Conservation (phyloP, 176 grass and related monocot species). For the Triticum monococcum region DNA sequence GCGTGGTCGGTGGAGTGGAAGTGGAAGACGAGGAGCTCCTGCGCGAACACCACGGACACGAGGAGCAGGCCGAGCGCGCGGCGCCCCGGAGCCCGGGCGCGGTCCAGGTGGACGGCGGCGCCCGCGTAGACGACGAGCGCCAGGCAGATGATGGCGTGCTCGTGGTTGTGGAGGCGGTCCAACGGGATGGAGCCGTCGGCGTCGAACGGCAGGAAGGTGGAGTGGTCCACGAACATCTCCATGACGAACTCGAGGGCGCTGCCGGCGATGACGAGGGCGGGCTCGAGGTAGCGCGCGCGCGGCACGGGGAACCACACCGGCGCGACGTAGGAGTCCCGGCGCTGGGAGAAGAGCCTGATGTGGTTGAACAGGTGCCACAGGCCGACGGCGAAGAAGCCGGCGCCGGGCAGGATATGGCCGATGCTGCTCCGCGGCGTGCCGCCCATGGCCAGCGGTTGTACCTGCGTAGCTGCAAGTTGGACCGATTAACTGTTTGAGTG, state of each 20-base stretch:
- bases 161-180: constrained; percentile 67
- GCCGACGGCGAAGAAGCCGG: constrained; percentile 54
- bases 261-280: constrained; percentile 43
- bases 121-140: constrained; percentile 47
- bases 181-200: constrained; percentile 62
- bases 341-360: constrained; percentile 46
- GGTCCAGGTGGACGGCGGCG: constrained; percentile 60
- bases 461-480: too few species aligned
- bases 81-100: constrained; percentile 1
- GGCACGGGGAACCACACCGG: constrained; percentile 57
- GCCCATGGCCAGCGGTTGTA: not conserved
- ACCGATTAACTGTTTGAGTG: not conserved
- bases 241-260: constrained; percentile 48
- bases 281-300: constrained; percentile 55
- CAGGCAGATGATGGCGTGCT: constrained; percentile 62
- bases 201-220: constrained; percentile 54
- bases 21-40: constrained; percentile 68
- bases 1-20: constrained; percentile 73
- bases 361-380: constrained; percentile 78
- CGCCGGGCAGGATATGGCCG: constrained; percentile 67
- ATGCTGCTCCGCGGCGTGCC: constrained; percentile 53
- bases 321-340: constrained; percentile 50
- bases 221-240: constrained; percentile 65
- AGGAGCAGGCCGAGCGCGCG: constrained; percentile 38
- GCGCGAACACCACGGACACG: constrained; percentile 46